Conservation (phyloP, 2,329 filamentous ascomycete species). For the Xylaria hypoxylon region DNA sequence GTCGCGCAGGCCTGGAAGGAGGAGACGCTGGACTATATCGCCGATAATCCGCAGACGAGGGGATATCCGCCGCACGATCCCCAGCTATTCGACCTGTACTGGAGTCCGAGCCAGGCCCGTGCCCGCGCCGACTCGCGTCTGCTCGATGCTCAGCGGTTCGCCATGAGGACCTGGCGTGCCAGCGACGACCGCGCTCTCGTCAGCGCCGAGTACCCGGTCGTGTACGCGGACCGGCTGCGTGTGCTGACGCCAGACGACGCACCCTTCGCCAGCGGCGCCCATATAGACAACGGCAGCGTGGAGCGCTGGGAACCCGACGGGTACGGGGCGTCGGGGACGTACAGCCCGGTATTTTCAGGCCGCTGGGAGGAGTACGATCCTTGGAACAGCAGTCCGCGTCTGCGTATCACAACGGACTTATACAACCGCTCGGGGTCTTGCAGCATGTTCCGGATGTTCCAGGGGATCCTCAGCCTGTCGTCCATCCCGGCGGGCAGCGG, state of each 20-base stretch:
- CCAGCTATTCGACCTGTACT: slow-evolving; percentile 80
- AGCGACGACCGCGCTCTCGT: slow-evolving; percentile 61
- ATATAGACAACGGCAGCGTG: slow-evolving; percentile 79
- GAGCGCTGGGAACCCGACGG: slow-evolving; percentile 80
- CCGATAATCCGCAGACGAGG: slow-evolving; percentile 68
- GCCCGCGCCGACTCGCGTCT: slow-evolving; percentile 74
- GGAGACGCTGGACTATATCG: slow-evolving; percentile 73
- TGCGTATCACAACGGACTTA: slow-evolving; percentile 77
- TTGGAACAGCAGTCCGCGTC: slow-evolving; percentile 78
- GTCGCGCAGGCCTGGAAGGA: slow-evolving; percentile 74
- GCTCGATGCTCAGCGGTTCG: slow-evolving; percentile 69
- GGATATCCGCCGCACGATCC: slow-evolving; percentile 73
- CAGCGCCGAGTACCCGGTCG: slow-evolving; percentile 65
- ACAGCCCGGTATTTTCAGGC: slow-evolving; percentile 78
- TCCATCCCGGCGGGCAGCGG: slow-evolving; percentile 77
- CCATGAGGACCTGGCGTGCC: slow-evolving; percentile 72
- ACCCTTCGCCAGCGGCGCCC: slow-evolving; percentile 75
- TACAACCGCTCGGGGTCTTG: slow-evolving; percentile 86
- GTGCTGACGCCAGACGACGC: slow-evolving; percentile 77
- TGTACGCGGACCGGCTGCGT: slow-evolving; percentile 77
- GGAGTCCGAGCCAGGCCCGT: slow-evolving; percentile 74
- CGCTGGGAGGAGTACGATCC: slow-evolving; percentile 85
- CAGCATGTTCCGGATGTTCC: slow-evolving; percentile 86
- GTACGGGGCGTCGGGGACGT: slow-evolving; percentile 75
- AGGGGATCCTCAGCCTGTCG: slow-evolving; percentile 89